Base-by-base conservation (phyloP, 441 rosid species). In the Adansonia grandidieri region DNA sequence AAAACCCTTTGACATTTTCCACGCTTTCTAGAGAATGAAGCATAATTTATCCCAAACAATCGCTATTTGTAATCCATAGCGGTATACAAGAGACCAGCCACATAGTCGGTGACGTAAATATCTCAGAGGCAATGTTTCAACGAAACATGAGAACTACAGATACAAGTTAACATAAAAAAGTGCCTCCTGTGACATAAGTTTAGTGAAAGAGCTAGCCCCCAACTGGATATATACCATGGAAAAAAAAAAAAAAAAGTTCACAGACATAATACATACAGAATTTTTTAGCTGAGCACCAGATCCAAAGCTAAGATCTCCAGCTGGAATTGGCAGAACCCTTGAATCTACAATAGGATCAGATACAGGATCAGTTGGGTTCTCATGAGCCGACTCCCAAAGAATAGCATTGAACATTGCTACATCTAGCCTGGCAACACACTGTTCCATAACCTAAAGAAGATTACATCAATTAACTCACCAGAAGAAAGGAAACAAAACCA, bases 351-450 rank as follows among this genome's bases (percentile, higher is more conserved):
- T 89, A 28, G 98, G 94, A 84, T 95, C 97, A 11, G 97, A 95
- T 32, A 93, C 85, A 9, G 97, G 98, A 83, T 93, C 98, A 6
- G 94, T 95, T 15, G 98, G 98, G 54, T 91, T 86, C 87, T 95
- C 94, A 77, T 88, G 84, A 62, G 88, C 94, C 40, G 98, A 93
- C 78, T 92, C 98, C 0, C 97, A 90, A 9, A 93, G 88, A 80
- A 95, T 91, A 57, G 97, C 98, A 79, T 95, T 93, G 83, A 95
- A 95, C 91, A 95, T 92, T 61, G 98, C 93, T 28, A 93, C 90
- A 76, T 95, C 98, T 64, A 91, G 65, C 79, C 98, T 81, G 40
- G 88, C 88, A 64, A 92, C 75, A 79, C 97, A 91, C 45, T 91
- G 94, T 76, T 88, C 92, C 91, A 92, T 93, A 42, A 91, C 94